These are phyloP conservation scores for Claviceps humidiphila DNA, from an alignment of 2,329 filamentous ascomycete genomes.

Conservation along the genomic window DNA sequence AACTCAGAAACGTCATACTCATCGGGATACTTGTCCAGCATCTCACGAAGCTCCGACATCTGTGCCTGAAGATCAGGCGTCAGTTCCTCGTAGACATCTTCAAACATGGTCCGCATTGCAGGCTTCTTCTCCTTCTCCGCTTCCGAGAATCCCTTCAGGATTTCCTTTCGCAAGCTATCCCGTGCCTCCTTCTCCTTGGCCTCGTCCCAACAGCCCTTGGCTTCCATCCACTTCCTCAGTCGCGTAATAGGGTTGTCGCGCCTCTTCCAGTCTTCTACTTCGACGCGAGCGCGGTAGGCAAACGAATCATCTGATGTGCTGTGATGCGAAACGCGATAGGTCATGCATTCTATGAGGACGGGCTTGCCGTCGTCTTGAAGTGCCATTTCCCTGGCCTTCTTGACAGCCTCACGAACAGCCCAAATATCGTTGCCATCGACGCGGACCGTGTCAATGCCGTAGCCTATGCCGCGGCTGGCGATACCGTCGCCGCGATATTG, in stretches of 20 bases:
- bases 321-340: conserved; percentile 94
- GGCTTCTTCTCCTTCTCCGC: conserved; percentile 76
- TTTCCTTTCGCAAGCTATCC: conserved; percentile 53
- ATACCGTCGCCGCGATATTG: conserved; percentile 90
- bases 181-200: conserved; percentile 62
- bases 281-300: conserved; percentile 82
- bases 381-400: conserved; percentile 63
- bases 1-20: conserved; percentile 78
- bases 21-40: conserved; percentile 73
- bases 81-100: conserved; percentile 78
- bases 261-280: conserved; percentile 92
- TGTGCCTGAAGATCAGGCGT: conserved; percentile 68
- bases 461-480: conserved; percentile 72
- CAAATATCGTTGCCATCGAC: conserved; percentile 94
- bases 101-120: conserved; percentile 58
- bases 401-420: conserved; percentile 70
- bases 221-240: conserved; percentile 82
- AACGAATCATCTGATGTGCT: conserved; percentile 96
- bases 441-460: conserved; percentile 86
- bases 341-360: conserved; percentile 88
- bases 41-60: conserved; percentile 55
- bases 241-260: conserved; percentile 80
- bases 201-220: conserved; percentile 72
- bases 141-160: conserved; percentile 71
- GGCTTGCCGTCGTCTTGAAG: conserved; percentile 69